A percentile compares a stretch with the other conserved stretches of the same genome.
Evolutionary conservation across 129 eudicot species (phyloP).

Genomic region (Artemisia tridentata): DNA sequence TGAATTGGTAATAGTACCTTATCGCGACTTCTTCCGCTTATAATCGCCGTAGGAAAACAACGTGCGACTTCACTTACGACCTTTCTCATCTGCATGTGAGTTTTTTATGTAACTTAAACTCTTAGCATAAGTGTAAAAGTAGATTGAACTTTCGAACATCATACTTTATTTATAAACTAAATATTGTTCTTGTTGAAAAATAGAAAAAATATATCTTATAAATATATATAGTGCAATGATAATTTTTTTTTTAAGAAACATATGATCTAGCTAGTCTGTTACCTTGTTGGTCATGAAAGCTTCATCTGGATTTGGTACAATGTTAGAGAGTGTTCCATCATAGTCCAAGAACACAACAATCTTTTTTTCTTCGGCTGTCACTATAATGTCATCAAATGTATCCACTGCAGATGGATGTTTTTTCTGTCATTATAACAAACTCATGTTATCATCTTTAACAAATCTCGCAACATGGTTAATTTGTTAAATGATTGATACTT

Average conservation of each 20-base stretch:
- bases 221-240: too few relatives aligned
- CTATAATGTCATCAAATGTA: constrained; percentile 32
- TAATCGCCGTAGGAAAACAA: constrained; percentile 48
- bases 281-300: constrained; percentile 47
- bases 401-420: constrained; percentile 46
- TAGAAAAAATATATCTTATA: too few relatives aligned
- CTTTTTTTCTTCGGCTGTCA: constrained; percentile 27
- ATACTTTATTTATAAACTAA: too few relatives aligned
- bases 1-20: constrained; percentile 13
- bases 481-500: too few relatives aligned
- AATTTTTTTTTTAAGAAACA: too few relatives aligned
- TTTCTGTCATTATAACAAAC: constrained; percentile 11
- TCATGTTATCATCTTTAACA: not conserved
- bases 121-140: too few relatives aligned
- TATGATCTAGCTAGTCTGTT: not conserved
- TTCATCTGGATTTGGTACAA: constrained; percentile 41
- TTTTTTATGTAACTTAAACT: too few relatives aligned
- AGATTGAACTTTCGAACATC: too few relatives aligned
- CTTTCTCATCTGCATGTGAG: constrained; percentile 33
- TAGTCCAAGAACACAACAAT: constrained; percentile 15
- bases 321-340: constrained; percentile 47
- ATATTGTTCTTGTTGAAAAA: too few relatives aligned
- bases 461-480: too few relatives aligned
- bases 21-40: constrained; percentile 47
- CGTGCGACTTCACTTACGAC: constrained; percentile 34